Conservation (phyloP, 306 rosid genomes). For the Lablab purpureus region DNA sequence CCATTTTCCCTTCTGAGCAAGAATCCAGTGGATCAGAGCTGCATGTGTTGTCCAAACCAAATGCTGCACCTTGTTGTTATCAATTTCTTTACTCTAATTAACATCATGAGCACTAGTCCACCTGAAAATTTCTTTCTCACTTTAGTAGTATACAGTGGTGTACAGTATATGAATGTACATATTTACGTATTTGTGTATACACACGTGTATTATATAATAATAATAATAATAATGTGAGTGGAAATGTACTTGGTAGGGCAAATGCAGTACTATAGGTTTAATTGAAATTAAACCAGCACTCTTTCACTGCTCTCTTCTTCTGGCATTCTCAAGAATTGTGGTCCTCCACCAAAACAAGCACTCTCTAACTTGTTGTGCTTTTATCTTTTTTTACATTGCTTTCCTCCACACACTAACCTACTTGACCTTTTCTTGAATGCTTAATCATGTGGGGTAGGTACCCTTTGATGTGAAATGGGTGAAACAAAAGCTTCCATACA, state of each 20-base stretch:
- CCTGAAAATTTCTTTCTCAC: not conserved
- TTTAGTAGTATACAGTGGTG: not conserved
- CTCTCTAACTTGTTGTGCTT: constrained; percentile 39
- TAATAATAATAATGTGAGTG: not conserved
- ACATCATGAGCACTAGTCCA: not conserved
- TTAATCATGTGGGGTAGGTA: constrained; percentile 54
- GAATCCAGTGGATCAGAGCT: constrained; percentile 13
- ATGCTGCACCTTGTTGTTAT: constrained; percentile 5
- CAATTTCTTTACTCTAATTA: constrained; percentile 12
- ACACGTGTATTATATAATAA: too few relatives aligned
- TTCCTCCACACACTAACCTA: constrained; percentile 53
- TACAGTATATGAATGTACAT: not conserved
- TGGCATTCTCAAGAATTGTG: constrained; percentile 49
- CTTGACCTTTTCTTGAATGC: constrained; percentile 53
- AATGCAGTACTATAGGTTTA: constrained; percentile 38
- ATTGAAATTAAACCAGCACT: constrained; percentile 28
- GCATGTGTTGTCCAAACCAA: not conserved
- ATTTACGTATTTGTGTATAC: not conserved
- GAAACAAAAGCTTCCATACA: constrained; percentile 39
- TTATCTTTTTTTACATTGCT: constrained; percentile 35
- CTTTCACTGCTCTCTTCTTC: constrained; percentile 15
- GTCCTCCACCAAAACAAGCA: constrained; percentile 51
- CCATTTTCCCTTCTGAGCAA: constrained; percentile 37
- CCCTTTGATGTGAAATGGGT: constrained; percentile 46
- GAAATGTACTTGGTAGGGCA: constrained; percentile 51